A percentile compares a stretch with the other conserved stretches of the same genome.
Evolutionary conservation across 108 stramenopile genomes (phyloP).

Genomic region (Halocafeteria seosinensis): DNA sequence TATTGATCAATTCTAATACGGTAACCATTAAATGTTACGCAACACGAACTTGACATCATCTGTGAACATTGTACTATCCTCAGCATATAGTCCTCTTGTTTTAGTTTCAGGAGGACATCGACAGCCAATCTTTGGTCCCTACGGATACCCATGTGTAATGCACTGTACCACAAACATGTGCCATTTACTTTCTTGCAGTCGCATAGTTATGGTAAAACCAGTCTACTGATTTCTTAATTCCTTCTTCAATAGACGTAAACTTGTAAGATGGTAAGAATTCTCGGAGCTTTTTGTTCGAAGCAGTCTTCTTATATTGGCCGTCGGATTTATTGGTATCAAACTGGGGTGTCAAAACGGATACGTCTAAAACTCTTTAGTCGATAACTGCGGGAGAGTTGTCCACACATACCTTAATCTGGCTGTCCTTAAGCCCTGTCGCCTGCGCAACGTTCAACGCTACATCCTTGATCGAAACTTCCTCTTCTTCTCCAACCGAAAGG

Average conservation of each 20-base stretch:
- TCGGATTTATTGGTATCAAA: slow-evolving; percentile 81
- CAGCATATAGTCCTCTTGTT: no score
- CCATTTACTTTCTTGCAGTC: slow-evolving; percentile 4
- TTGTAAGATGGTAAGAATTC: slow-evolving; percentile 64
- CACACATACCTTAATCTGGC: no score
- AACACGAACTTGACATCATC: no score
- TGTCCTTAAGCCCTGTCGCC: slow-evolving; percentile 81
- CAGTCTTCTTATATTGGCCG: slow-evolving; percentile 97
- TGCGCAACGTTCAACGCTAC: slow-evolving; percentile 72
- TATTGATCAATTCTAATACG: no score
- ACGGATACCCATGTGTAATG: no score
- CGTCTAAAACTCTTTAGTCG: no score
- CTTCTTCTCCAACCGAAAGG: slow-evolving; percentile 68
- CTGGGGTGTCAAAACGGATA: slow-evolving; percentile 60
- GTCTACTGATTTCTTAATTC: slow-evolving; percentile 21
- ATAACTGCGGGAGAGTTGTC: no score
- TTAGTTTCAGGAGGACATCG: no score
- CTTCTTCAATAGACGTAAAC: slow-evolving; percentile 76
- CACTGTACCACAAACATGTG: neutral
- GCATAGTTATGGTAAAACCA: slow-evolving; percentile 13
- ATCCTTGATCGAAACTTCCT: slow-evolving; percentile 81
- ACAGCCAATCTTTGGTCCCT: no score
- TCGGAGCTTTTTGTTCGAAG: slow-evolving; percentile 73
- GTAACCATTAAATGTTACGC: no score
- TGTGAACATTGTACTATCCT: no score